Base-by-base conservation (phyloP, 2,329 filamentous ascomycete genomes). In the Colletotrichum spaethianum region DNA sequence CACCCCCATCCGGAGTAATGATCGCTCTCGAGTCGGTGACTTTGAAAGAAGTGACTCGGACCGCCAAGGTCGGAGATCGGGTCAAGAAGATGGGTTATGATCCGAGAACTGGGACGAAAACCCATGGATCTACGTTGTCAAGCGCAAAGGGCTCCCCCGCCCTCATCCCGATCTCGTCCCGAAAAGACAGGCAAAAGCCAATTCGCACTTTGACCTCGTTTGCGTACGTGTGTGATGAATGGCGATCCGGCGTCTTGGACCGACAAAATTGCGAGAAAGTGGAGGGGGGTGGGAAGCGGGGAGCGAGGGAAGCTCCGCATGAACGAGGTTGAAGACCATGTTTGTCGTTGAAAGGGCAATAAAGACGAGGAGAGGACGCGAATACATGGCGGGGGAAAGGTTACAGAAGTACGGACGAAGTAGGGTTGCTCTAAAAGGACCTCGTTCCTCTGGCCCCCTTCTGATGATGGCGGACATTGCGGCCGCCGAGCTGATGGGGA, bases 241-340 rank as follows among this genome's bases (percentile, higher is more conserved):
- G 8, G n/a, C n/a, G n/a, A 20, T 26, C 20, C n/a, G 53, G n/a
- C 0, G 18, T 33, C 8, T 18, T 33, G 4, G 23, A 31, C 9
- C 23, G 56, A 38, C 9, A 23, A 14, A 26, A 12, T 50, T 8
- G 26, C 23, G 33, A 36, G 33, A 52, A 31, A 14, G 42, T 14
- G 23, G 31, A 26, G 16, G 46, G 23, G 33, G 18, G n/a, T n/a
- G n/a, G 2, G 46, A 33, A 40, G 33, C 23, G 33, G 28, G 36
- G 33, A 66, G 56, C 44, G 33, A 48, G 38, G 63, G 28, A 57
- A 71, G 64, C 59, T 57, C 20, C 50, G 64, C 64, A 59, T 72
- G 64, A 67, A 62, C 56, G 31, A 38, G 28, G n/a, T 20, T 33
- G 55, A 67, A 62, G 63, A n/a, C 48, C 42, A 56, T 67, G 62